Evolutionary conservation across 495 filamentous ascomycete genomes (phyloP).

Genomic region (Paragyromitra xinjiangensis): DNA sequence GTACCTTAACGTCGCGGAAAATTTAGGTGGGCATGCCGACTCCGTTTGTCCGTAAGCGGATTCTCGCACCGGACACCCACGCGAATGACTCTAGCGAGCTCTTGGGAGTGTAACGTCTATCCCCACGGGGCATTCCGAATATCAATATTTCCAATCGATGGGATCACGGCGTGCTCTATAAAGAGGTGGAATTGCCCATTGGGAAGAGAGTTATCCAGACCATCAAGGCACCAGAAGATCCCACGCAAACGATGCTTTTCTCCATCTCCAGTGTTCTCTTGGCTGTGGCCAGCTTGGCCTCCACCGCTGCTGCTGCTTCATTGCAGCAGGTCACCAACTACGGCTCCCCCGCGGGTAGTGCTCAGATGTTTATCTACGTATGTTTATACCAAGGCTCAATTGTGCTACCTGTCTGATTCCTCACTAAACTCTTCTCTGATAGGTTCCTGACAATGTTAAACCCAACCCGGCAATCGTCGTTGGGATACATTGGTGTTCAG

Average conservation of each 20-base stretch:
- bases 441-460: slow-evolving; percentile 66
- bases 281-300: slow-evolving; percentile 26
- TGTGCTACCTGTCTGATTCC: background rate
- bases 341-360: slow-evolving; percentile 31
- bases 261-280: slow-evolving; percentile 11
- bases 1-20: slow-evolving; percentile 11
- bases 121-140: background rate
- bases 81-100: background rate
- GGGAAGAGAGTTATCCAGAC: background rate
- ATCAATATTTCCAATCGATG: background rate
- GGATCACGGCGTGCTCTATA: slow-evolving; percentile 7
- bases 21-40: background rate
- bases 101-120: background rate
- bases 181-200: slow-evolving; percentile 1
- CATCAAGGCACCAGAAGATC: background rate
- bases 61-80: slow-evolving; percentile 26
- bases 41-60: slow-evolving; percentile 31
- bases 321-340: slow-evolving; percentile 39
- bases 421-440: slow-evolving; percentile 22
- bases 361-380: slow-evolving; percentile 50
- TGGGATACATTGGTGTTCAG: slow-evolving; percentile 67
- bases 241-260: slow-evolving; percentile 19
- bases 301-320: slow-evolving; percentile 17
- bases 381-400: background rate
- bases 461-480: slow-evolving; percentile 65